Evolutionary conservation across 2,329 filamentous ascomycete genomes (phyloP).

Genomic region (Lasiodiplodia sp.): DNA sequence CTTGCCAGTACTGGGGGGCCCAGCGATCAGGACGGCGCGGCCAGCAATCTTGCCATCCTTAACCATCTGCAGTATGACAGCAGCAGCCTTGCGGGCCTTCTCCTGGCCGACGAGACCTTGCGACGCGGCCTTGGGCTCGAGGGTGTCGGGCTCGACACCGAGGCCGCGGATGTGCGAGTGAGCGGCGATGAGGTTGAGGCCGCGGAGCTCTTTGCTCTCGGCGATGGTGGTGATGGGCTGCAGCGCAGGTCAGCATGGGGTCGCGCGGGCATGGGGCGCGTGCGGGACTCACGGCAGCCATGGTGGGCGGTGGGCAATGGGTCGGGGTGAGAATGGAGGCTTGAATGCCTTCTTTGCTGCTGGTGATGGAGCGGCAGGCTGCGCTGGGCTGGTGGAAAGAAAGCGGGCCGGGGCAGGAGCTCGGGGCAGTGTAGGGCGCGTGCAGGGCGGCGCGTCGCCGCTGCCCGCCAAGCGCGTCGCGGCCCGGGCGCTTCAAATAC

Average conservation of each 20-base stretch:
- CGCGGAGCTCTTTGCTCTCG: conserved; percentile 94
- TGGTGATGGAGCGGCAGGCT: conserved; percentile 5
- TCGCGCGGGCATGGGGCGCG: background rate
- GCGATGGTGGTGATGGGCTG: conserved; percentile 81
- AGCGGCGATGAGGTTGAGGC: conserved; percentile 95
- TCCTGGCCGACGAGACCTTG: conserved; percentile 96
- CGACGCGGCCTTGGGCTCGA: conserved; percentile 84
- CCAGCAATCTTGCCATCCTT: conserved; percentile 99
- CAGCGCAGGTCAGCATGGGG: background rate
- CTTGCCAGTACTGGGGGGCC: conserved; percentile 96
- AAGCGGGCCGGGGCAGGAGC: background rate
- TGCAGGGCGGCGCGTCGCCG: conserved; percentile 10
- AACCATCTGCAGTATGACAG: conserved; percentile 97
- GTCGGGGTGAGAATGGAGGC: background rate
- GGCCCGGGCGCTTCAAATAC: background rate
- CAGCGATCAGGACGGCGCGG: conserved; percentile 90
- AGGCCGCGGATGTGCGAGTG: conserved; percentile 98
- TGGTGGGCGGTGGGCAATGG: conserved; percentile 15
- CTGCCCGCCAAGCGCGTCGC: conserved; percentile 7
- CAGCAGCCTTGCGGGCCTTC: conserved; percentile 94
- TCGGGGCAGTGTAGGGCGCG: background rate
- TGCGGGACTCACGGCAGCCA: conserved; percentile 26
- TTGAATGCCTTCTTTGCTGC: conserved; percentile 6
- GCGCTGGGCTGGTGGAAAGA: conserved; percentile 2
- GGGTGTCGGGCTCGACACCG: conserved; percentile 87